phyloP scores from a whole-genome alignment of 495 filamentous ascomycete species.

The Elaphomyces granulatus region DNA sequence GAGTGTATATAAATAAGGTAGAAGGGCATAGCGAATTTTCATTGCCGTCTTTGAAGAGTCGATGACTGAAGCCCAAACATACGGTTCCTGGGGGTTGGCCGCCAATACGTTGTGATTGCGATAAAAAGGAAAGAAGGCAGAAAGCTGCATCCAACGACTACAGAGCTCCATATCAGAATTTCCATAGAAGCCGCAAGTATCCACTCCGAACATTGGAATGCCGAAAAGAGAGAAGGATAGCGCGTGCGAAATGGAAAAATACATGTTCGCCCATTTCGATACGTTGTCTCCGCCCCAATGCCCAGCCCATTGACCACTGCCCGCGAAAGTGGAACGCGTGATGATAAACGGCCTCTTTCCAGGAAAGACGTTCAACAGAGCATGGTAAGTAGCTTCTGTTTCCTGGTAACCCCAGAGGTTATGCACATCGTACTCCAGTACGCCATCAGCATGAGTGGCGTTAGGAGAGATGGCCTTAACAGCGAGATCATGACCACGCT shows the following conservation, averaged over 20 bases:
- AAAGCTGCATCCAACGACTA: slow-evolving; percentile 74
- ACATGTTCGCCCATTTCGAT: slow-evolving; percentile 54
- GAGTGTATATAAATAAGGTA: slow-evolving; percentile 75
- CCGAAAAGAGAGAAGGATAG: slow-evolving; percentile 69
- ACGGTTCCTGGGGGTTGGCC: slow-evolving; percentile 59
- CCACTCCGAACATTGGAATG: slow-evolving; percentile 77
- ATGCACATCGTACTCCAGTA: slow-evolving; percentile 67
- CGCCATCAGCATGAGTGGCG: slow-evolving; percentile 59
- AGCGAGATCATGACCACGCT: slow-evolving; percentile 50
- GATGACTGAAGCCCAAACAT: slow-evolving; percentile 54
- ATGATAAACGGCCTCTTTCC: slow-evolving; percentile 74
- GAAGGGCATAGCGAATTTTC: slow-evolving; percentile 54
- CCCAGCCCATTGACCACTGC: slow-evolving; percentile 64
- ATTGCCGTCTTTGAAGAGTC: slow-evolving; percentile 55
- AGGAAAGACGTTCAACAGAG: slow-evolving; percentile 45
- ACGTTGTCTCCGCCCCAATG: slow-evolving; percentile 84
- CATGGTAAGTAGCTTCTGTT: slow-evolving; percentile 67
- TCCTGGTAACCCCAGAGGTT: slow-evolving; percentile 64
- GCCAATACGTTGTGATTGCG: slow-evolving; percentile 63
- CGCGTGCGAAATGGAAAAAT: slow-evolving; percentile 68
- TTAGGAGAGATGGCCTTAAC: slow-evolving; percentile 65
- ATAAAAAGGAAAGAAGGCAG: slow-evolving; percentile 81
- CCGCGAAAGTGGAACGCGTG: slow-evolving; percentile 68
- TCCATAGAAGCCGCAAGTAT: slow-evolving; percentile 66
- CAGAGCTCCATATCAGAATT: slow-evolving; percentile 66